Percentiles rank a stretch among this genome's conserved stretches.
Conservation (phyloP, 768 basidiomycete genomes). For the Termitomyces sp. region DNA sequence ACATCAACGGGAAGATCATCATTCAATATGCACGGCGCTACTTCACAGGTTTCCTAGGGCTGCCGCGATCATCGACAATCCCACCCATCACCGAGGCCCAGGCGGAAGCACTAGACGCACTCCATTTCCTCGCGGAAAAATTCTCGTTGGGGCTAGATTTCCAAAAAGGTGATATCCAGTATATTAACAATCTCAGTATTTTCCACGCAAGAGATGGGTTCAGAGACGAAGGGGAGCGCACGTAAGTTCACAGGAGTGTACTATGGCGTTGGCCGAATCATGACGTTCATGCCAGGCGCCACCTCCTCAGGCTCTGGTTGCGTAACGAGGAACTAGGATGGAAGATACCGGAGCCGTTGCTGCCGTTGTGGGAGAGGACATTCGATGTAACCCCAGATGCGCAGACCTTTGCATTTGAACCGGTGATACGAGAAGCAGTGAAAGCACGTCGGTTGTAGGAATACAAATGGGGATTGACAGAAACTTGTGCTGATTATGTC, state of each 20-base stretch:
- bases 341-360: constrained; percentile 6
- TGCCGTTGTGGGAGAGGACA: constrained; percentile 12
- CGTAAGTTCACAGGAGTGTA: constrained; percentile 21
- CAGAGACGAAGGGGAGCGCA: constrained; percentile 30
- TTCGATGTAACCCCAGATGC: constrained; percentile 8
- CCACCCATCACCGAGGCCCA: constrained; percentile 45
- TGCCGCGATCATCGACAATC: constrained; percentile 29
- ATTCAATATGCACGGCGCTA: constrained; percentile 41
- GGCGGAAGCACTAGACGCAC: constrained; percentile 38
- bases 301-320: constrained; percentile 13
- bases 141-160: constrained; percentile 37
- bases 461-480: not conserved
- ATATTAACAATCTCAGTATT: constrained; percentile 39
- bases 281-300: constrained; percentile 1
- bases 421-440: constrained; percentile 11
- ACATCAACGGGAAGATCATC: no score
- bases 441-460: constrained; percentile 1
- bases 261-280: not conserved
- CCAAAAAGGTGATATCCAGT: constrained; percentile 44
- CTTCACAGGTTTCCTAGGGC: constrained; percentile 29
- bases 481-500: no score
- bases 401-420: constrained; percentile 13
- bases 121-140: constrained; percentile 39
- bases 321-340: constrained; percentile 13
- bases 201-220: constrained; percentile 41